Conservation (phyloP, 2,329 filamentous ascomycete species). For the Aspergillus quadrilineatus region DNA sequence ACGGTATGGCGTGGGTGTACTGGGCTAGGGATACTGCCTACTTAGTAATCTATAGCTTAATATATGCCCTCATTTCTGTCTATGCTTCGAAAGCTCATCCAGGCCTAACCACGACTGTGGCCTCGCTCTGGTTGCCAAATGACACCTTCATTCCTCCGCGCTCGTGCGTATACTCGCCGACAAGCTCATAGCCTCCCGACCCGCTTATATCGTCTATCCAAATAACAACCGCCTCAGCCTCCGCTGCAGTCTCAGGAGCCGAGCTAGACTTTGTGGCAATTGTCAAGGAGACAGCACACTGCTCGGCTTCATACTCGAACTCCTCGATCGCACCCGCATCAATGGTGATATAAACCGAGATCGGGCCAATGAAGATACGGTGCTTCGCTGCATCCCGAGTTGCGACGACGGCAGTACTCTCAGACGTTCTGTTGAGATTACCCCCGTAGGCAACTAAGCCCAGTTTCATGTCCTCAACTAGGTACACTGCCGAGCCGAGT, state of each 20-base stretch:
- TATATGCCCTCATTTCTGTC: too few relatives aligned
- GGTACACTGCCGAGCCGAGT: slow-evolving; percentile 52
- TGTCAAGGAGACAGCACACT: background rate
- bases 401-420: background rate
- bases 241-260: background rate
- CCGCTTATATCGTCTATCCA: background rate
- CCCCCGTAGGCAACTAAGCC: slow-evolving; percentile 55
- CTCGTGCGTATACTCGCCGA: background rate
- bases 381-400: background rate
- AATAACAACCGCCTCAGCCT: background rate
- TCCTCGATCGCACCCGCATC: background rate
- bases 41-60: too few relatives aligned
- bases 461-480: slow-evolving; percentile 47
- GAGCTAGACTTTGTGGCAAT: background rate
- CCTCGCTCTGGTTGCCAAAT: background rate
- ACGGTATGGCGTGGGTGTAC: too few relatives aligned
- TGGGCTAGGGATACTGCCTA: too few relatives aligned
- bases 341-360: background rate
- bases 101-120: background rate
- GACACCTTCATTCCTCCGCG: background rate
- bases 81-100: too few relatives aligned
- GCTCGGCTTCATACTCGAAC: background rate
- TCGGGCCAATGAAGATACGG: background rate
- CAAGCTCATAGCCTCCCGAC: background rate
- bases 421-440: slow-evolving; percentile 16